Percentiles rank a stretch among this genome's conserved stretches.
These are phyloP conservation scores for Pyrenochaeta sp. DNA, from an alignment of 2,329 filamentous ascomycete species.

Conservation along the genomic window DNA sequence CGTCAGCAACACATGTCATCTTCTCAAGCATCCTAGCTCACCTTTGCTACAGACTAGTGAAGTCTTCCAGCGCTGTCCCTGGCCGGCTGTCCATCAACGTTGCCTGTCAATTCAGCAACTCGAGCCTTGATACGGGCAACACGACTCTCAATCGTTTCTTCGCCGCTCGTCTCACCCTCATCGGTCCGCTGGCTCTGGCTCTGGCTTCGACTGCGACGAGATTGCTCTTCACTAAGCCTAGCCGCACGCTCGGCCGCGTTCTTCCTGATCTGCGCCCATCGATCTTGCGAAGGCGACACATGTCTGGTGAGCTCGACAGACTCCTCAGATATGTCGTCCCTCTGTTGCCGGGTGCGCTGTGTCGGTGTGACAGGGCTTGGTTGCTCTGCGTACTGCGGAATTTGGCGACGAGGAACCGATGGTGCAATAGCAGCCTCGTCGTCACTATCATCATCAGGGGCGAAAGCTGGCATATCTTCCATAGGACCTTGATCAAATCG, in stretches of 20 bases:
- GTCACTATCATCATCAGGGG: constrained; percentile 60
- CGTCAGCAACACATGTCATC: background rate
- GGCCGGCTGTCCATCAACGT: constrained; percentile 38
- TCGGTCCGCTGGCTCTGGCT: constrained; percentile 69
- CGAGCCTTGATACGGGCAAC: constrained; percentile 98
- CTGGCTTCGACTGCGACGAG: constrained; percentile 63
- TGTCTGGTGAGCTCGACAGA: constrained; percentile 50
- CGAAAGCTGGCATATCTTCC: constrained; percentile 84
- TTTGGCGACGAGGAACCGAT: constrained; percentile 32
- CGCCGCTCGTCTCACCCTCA: constrained; percentile 90
- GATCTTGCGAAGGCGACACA: constrained; percentile 66
- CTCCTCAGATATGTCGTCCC: constrained; percentile 52
- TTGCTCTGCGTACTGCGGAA: constrained; percentile 20
- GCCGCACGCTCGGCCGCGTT: constrained; percentile 86
- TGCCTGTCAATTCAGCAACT: constrained; percentile 88
- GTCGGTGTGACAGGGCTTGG: constrained; percentile 25
- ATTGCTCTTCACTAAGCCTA: constrained; percentile 71
- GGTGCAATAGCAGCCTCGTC: constrained; percentile 35
- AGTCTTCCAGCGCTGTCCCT: constrained; percentile 19
- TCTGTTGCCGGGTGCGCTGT: constrained; percentile 21
- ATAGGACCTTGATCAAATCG: constrained; percentile 90
- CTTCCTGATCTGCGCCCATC: constrained; percentile 96
- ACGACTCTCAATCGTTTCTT: constrained; percentile 96
- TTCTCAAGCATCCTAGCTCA: constrained; percentile 1
- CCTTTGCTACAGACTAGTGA: constrained; percentile 26